Evolutionary conservation across 805 yeast genomes (phyloP).

Genomic region (Lachancea mirantina): DNA sequence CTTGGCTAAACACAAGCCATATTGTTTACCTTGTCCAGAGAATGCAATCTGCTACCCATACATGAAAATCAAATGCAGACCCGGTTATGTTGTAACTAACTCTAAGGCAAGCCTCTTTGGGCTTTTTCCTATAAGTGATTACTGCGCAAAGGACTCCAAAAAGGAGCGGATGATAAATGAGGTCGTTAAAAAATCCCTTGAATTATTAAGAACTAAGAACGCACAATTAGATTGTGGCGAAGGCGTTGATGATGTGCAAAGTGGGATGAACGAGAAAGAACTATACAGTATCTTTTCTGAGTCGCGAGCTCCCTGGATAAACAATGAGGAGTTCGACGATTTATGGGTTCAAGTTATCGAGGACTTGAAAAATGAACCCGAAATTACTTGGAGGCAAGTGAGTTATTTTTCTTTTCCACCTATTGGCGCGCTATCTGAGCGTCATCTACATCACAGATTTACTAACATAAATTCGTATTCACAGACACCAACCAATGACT

Average conservation of each 20-base stretch:
- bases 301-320: slow-evolving; percentile 31
- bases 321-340: slow-evolving; percentile 54
- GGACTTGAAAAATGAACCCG: slow-evolving; percentile 59
- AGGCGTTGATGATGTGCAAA: slow-evolving; percentile 37
- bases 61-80: slow-evolving; percentile 59
- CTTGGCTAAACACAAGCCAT: slow-evolving; percentile 46
- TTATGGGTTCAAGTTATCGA: slow-evolving; percentile 61
- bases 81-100: slow-evolving; percentile 49
- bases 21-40: slow-evolving; percentile 71
- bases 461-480: slow-evolving; percentile 20
- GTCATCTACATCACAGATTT: slow-evolving; percentile 5
- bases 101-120: slow-evolving; percentile 37
- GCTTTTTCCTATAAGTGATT: slow-evolving; percentile 51
- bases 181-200: slow-evolving; percentile 59
- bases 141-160: slow-evolving; percentile 68
- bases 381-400: slow-evolving; percentile 75
- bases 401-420: slow-evolving; percentile 14
- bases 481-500: slow-evolving; percentile 25
- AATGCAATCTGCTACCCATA: slow-evolving; percentile 67
- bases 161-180: slow-evolving; percentile 60
- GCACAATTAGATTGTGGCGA: slow-evolving; percentile 59
- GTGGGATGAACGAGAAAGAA: slow-evolving; percentile 46
- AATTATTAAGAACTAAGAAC: slow-evolving; percentile 57
- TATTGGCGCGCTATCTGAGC: slow-evolving; percentile 1
- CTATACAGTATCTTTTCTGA: slow-evolving; percentile 44